Percentiles rank a stretch among this genome's conserved stretches.
Conservation (phyloP, 1,284 basidiomycete species). For the Rhodotorula sp. region DNA sequence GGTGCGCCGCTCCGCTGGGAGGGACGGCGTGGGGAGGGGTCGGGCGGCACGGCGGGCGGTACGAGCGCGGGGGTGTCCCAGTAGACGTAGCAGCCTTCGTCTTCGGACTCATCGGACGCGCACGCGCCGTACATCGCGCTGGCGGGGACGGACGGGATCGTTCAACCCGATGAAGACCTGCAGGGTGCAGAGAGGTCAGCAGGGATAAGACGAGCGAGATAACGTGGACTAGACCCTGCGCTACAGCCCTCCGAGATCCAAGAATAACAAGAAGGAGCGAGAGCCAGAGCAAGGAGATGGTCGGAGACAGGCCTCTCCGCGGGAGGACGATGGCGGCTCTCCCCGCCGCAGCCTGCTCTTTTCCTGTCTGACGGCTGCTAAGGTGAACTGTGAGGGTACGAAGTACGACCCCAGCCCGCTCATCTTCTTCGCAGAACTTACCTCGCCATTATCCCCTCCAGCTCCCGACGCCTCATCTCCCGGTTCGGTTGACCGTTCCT, state of each 20-base stretch:
- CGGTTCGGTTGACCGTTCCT: neutral
- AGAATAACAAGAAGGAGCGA: no score
- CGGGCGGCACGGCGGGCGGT: neutral
- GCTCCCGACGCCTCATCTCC: neutral
- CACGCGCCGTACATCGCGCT: no score
- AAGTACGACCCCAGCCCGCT: neutral
- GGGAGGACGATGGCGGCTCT: no score
- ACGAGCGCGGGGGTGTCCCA: neutral
- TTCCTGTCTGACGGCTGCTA: neutral
- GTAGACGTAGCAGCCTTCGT: slow-evolving; percentile 18
- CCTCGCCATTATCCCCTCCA: neutral
- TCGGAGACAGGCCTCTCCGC: no score
- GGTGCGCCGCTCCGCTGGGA: slow-evolving; percentile 12
- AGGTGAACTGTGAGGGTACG: neutral
- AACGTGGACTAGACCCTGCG: no score
- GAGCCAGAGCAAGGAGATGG: no score
- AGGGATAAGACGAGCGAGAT: no score
- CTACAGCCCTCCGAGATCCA: no score
- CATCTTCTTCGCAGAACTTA: neutral
- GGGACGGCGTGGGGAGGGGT: neutral
- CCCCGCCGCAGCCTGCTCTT: no score
- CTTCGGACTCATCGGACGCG: slow-evolving; percentile 3
- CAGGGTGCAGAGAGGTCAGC: neutral
- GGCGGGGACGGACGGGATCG: neutral
- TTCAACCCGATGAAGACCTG: neutral